These are phyloP conservation scores for Avena insularis DNA, from an alignment of 176 grass and related monocot genomes.

Conservation along the genomic window DNA sequence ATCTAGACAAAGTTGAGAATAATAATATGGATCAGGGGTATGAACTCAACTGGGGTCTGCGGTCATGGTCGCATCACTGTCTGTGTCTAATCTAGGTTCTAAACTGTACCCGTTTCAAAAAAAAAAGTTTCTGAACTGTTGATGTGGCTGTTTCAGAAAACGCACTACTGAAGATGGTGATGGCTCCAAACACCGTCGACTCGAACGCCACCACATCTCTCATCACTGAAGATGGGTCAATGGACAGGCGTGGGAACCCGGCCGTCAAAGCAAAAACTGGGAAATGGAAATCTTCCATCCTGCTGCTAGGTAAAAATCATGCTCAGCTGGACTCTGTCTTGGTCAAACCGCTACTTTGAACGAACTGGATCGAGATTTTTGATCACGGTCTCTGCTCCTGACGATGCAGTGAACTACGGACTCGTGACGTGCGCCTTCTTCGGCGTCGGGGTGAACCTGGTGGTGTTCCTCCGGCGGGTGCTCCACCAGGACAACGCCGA, in stretches of 20 bases:
- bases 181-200: constrained; percentile 48
- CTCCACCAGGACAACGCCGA: constrained; percentile 72
- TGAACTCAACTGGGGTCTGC: background rate
- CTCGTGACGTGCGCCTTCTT: constrained; percentile 85
- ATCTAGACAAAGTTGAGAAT: no score
- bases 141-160: constrained; percentile 27
- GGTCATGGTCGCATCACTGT: background rate
- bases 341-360: background rate
- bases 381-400: background rate
- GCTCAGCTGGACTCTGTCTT: background rate
- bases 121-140: constrained; percentile 11
- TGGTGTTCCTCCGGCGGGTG: constrained; percentile 80
- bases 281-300: constrained; percentile 62
- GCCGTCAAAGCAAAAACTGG: constrained; percentile 65
- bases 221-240: constrained; percentile 72
- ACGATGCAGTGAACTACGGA: constrained; percentile 74
- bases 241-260: constrained; percentile 67
- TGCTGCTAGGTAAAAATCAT: constrained; percentile 63
- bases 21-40: background rate
- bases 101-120: background rate
- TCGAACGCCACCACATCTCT: constrained; percentile 36
- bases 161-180: constrained; percentile 22
- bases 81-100: constrained; percentile 24
- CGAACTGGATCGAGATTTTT: background rate
- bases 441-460: constrained; percentile 86